Evolutionary conservation across 2,329 filamentous ascomycete species (phyloP), one percentile per base, ranked within the genome.

Genomic region (Basipetospora sp.): DNA sequence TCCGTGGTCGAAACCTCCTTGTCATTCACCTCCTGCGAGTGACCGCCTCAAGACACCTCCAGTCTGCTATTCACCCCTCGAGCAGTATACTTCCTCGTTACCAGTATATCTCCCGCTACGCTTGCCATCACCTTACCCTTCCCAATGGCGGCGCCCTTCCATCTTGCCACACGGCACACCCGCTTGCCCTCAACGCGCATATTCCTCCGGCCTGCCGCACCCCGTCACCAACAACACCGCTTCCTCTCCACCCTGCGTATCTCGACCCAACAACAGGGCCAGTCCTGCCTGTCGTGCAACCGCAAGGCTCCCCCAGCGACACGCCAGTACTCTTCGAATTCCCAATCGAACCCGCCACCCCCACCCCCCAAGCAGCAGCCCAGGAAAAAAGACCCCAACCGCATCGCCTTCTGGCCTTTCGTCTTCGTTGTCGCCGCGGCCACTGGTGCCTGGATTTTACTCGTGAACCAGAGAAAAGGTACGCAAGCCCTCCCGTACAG

Each of bases 401-500:
- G 38, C 25, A 25, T 39, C 25, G 30, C 30, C 13, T 72, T 74
- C 52, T 72, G 68, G 67, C 69, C 69, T 2, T 73, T 74, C 44
- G n/a, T 67, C 32, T 52, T 57, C 36, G 56, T 74, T 45, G 63
- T 71, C 44, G 62, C 54, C 22, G 45, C 64, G 13, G 64, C 66
- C 34, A 58, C 60, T 6, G 61, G 60, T 11, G 66, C 63, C 17
- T 74, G 72, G 51, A 52, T 65, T 22, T 52, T 63, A 26, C 53
- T 74, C 31, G 62, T 67, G 34, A 67, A 71, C 43, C 55, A 53
- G 44, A 65, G 61, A 44, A 60, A 59, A 54, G 63, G 69, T 70
- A 42, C 58, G 31, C 35, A 6, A n/a, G 6, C 11, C 22, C 22
- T 25, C 22, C 11, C 6, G 6, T 25, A 25, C 22, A 6, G 6